Percentiles rank a stretch among this genome's conserved stretches.
Evolutionary conservation across 2,329 filamentous ascomycete species (phyloP).

Genomic region (Lasiodiplodia hormozganensis): DNA sequence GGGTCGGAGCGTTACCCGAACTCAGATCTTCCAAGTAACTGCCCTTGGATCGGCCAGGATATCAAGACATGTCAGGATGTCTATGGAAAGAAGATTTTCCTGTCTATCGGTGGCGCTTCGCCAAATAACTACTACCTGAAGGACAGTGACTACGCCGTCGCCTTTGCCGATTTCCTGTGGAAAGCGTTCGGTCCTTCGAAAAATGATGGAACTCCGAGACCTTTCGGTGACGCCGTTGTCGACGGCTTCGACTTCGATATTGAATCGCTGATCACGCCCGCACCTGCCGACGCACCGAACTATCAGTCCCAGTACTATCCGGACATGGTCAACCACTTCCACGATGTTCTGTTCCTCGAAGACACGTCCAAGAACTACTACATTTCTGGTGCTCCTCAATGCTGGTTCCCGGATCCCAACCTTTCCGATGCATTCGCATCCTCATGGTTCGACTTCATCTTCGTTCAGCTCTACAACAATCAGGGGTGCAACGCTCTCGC

Average conservation of each 20-base stretch:
- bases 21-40: constrained; percentile 58
- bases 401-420: constrained; percentile 68
- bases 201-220: constrained; percentile 60
- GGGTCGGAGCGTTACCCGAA: constrained; percentile 60
- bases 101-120: constrained; percentile 71
- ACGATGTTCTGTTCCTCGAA: constrained; percentile 44
- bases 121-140: constrained; percentile 63
- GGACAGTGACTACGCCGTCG: constrained; percentile 62
- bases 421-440: constrained; percentile 60
- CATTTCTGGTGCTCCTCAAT: constrained; percentile 74
- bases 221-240: constrained; percentile 69
- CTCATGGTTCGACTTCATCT: constrained; percentile 66
- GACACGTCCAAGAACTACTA: constrained; percentile 59
- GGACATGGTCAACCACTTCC: constrained; percentile 57
- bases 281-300: constrained; percentile 34
- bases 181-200: constrained; percentile 69
- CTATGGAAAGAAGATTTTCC: constrained; percentile 72
- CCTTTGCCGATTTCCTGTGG: constrained; percentile 68
- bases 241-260: constrained; percentile 83
- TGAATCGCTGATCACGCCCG: constrained; percentile 65
- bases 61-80: constrained; percentile 66
- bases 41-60: constrained; percentile 45
- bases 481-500: constrained; percentile 56
- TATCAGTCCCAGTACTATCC: constrained; percentile 53
- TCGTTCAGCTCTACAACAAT: constrained; percentile 73